Conservation (phyloP, 768 basidiomycete genomes). For the Auricularia heimuer region DNA sequence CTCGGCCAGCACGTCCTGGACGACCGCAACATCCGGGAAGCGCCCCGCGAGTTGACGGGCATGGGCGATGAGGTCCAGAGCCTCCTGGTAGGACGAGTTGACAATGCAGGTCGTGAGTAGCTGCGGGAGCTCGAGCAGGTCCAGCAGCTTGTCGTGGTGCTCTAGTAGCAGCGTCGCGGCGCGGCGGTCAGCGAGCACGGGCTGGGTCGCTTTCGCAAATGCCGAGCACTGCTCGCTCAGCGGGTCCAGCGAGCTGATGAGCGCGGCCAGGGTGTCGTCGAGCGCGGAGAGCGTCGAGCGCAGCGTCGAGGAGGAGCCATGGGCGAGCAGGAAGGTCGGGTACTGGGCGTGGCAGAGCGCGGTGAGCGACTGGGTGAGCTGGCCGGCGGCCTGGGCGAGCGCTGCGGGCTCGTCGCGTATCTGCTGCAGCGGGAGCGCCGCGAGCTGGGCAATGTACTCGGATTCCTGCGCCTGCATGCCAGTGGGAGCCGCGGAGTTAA, state of each 20-base stretch:
- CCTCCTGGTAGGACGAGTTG: slow-evolving; percentile 87
- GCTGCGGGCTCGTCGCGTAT: slow-evolving; percentile 65
- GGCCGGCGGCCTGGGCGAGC: slow-evolving; percentile 76
- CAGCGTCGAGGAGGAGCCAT: slow-evolving; percentile 67
- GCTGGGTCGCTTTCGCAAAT: slow-evolving; percentile 55
- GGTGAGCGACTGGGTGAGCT: slow-evolving; percentile 81
- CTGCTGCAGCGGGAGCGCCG: slow-evolving; percentile 52
- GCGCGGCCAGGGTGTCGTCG: slow-evolving; percentile 57
- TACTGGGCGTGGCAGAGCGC: slow-evolving; percentile 87
- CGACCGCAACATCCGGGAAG: slow-evolving; percentile 32
- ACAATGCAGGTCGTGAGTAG: slow-evolving; percentile 90
- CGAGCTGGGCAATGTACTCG: slow-evolving; percentile 54
- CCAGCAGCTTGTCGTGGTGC: slow-evolving; percentile 86
- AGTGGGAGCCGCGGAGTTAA: neutral
- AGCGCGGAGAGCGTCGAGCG: slow-evolving; percentile 64
- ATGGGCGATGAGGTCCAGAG: slow-evolving; percentile 74
- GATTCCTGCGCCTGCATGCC: neutral
- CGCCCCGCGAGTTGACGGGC: slow-evolving; percentile 40
- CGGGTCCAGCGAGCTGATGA: slow-evolving; percentile 64
- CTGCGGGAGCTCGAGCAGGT: slow-evolving; percentile 82
- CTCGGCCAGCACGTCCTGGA: slow-evolving; percentile 44
- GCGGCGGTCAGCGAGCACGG: slow-evolving; percentile 62
- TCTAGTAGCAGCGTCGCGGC: slow-evolving; percentile 82
- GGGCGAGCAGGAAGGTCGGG: slow-evolving; percentile 83
- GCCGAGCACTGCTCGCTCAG: slow-evolving; percentile 60